Conservation (phyloP, 805 yeast species). For the Yamadazyma sp. region DNA sequence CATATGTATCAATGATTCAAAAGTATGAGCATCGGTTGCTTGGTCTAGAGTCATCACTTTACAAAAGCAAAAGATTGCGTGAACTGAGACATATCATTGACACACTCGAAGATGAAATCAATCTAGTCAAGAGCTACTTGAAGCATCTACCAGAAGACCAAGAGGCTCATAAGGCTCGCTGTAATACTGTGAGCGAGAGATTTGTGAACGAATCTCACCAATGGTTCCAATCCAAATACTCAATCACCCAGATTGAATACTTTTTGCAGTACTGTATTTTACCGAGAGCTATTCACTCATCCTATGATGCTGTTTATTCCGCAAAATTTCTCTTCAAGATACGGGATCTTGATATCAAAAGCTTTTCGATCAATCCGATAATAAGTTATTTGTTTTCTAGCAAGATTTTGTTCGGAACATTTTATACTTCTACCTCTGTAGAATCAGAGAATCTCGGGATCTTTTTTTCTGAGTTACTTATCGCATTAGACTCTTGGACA, state of each 20-base stretch:
- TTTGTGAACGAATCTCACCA: constrained; percentile 21
- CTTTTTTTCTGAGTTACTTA: constrained; percentile 55
- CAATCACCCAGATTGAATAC: constrained; percentile 9
- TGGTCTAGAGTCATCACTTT: constrained; percentile 8
- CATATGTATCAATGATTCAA: constrained; percentile 50
- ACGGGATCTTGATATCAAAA: constrained; percentile 36
- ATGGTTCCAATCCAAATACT: constrained; percentile 1
- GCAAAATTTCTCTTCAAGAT: constrained; percentile 59
- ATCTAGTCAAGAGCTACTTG: constrained; percentile 18
- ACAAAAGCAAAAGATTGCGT: constrained; percentile 5
- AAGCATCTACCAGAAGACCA: constrained; percentile 30
- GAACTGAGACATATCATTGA: constrained; percentile 17
- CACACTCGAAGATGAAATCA: constrained; percentile 25
- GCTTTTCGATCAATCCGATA: constrained; percentile 38
- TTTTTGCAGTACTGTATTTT: constrained; percentile 66
- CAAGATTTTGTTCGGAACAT: constrained; percentile 52
- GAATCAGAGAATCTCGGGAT: constrained; percentile 85
- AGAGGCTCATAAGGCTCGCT: constrained; percentile 44
- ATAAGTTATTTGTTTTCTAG: constrained; percentile 49
- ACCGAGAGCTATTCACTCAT: constrained; percentile 76
- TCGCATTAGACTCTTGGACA: constrained; percentile 46
- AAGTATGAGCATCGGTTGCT: constrained; percentile 29
- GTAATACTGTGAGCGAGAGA: neutral
- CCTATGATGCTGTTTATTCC: constrained; percentile 75
- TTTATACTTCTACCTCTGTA: constrained; percentile 67